Base-by-base conservation (phyloP, 495 filamentous ascomycete species). In the Annulohypoxylon moriforme region DNA sequence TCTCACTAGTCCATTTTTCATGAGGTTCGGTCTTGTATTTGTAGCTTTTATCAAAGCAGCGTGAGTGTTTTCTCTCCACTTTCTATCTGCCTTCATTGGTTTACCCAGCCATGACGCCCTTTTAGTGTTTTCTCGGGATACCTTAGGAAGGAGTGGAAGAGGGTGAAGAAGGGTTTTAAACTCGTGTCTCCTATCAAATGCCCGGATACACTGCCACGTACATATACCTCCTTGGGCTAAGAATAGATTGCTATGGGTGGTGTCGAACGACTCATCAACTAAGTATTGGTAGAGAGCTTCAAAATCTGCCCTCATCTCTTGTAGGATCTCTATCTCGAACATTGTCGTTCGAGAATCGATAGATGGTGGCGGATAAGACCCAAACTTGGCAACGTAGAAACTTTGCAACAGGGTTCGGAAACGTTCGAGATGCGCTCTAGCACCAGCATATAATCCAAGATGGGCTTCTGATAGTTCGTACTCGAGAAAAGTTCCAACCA, bases 231-330 rank as follows among this genome's bases (percentile, higher is more conserved):
- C 87, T 57, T 83, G 81, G 1, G 85, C 82, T n/a, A 80, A 66
- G 18, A 74, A 66, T 7, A 83, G 79, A 53, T 77, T 80, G 52
- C 63, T 73, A 24, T 84, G 75, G 11, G 83, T 75, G 7, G 72
- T 57, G 9, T 80, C 81, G 16, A 85, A 85, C 3, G 75, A 81
- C 14, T 75, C 72, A 63, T 92, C 90, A 9, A 87, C 88, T 13
- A 92, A 81, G 58, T 86, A 88, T 38, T 87, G 83, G 71, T 90
- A 91, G 0, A 92, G 81, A 20, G 82, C 84, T 25, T 86, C 84
- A 67, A 92, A 89, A 61, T 92, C 90, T 20, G 80, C 74, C 38
- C 85, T 85, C 88, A 92, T 91, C 16, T 79, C 79, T 24, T 71
- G 76, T 71, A 85, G 88, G 2, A 87, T 74, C 3, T 81, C 72